These are phyloP conservation scores for Termitomyces sp. DNA, from an alignment of 1,284 basidiomycete genomes.

Conservation along the genomic window DNA sequence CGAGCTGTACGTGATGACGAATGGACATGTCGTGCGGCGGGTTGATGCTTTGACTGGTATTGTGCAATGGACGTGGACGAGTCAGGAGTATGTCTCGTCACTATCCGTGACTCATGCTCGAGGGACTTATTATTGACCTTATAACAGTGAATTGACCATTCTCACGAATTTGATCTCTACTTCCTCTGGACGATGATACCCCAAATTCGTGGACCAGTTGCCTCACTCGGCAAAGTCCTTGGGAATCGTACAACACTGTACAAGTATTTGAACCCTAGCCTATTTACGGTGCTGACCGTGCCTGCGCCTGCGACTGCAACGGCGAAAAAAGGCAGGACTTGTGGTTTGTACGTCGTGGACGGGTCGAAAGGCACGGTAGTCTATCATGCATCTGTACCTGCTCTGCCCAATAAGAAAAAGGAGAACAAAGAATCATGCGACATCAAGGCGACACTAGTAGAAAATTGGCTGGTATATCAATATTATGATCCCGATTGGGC, in stretches of 20 bases:
- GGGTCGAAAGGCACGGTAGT: conserved; percentile 72
- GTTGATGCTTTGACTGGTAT: conserved; percentile 46
- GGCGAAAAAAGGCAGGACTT: conserved; percentile 26
- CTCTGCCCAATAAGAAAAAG: conserved; percentile 17
- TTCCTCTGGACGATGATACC: conserved; percentile 41
- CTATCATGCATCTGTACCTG: conserved; percentile 58
- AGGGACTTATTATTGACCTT: neutral
- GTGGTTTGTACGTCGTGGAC: conserved; percentile 76
- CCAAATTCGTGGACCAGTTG: conserved; percentile 50
- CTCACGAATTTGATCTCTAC: conserved; percentile 60
- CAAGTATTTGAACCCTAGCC: conserved; percentile 89
- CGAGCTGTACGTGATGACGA: conserved; percentile 51
- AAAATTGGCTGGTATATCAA: conserved; percentile 93
- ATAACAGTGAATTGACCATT: conserved; percentile 54
- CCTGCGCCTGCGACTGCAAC: conserved; percentile 22
- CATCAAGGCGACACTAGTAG: conserved; percentile 66
- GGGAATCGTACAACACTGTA: conserved; percentile 88
- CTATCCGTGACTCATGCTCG: neutral
- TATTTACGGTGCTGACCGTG: conserved; percentile 64
- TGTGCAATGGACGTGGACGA: conserved; percentile 65
- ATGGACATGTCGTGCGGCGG: conserved; percentile 52
- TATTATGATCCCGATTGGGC: conserved; percentile 63
- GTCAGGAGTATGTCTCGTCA: conserved; percentile 48
- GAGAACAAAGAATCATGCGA: conserved; percentile 43
- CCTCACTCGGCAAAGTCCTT: conserved; percentile 78